Evolutionary conservation across 2,329 filamentous ascomycete genomes (phyloP).

Genomic region (Penicillium sp.): DNA sequence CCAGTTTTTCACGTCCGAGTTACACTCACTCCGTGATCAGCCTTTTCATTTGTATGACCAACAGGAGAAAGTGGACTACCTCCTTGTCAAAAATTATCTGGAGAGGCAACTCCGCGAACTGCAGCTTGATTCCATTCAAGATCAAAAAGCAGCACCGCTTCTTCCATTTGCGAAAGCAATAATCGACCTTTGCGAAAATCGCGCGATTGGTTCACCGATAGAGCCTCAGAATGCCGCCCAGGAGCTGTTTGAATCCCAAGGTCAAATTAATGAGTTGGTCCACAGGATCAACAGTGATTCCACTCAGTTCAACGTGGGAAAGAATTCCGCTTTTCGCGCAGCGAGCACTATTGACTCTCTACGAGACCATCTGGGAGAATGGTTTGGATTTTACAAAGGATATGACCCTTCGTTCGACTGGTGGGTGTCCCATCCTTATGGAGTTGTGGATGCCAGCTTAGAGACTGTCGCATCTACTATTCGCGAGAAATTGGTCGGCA

Average conservation of each 20-base stretch:
- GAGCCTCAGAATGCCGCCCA: slow-evolving; percentile 47
- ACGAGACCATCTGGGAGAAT: slow-evolving; percentile 46
- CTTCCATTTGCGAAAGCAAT: slow-evolving; percentile 49
- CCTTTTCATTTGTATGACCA: slow-evolving; percentile 33
- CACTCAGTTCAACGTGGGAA: slow-evolving; percentile 21
- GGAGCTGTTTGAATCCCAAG: slow-evolving; percentile 39
- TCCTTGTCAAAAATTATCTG: slow-evolving; percentile 51
- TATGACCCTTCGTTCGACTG: slow-evolving; percentile 60
- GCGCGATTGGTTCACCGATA: slow-evolving; percentile 48
- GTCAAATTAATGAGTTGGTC: slow-evolving; percentile 34
- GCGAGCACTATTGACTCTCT: slow-evolving; percentile 46
- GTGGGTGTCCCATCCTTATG: slow-evolving; percentile 54
- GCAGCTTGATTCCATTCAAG: slow-evolving; percentile 35
- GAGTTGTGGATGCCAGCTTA: slow-evolving; percentile 33
- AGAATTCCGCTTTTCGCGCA: slow-evolving; percentile 49
- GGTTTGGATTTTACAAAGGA: slow-evolving; percentile 52
- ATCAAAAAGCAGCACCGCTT: slow-evolving; percentile 35
- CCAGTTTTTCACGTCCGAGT: slow-evolving; percentile 45
- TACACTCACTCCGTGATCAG: slow-evolving; percentile 35
- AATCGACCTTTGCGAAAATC: slow-evolving; percentile 49
- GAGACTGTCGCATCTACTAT: slow-evolving; percentile 39
- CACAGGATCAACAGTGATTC: slow-evolving; percentile 34
- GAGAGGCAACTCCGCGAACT: slow-evolving; percentile 33
- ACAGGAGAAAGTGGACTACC: slow-evolving; percentile 36
- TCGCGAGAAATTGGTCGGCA: slow-evolving; percentile 47